A percentile compares a stretch with the other conserved stretches of the same genome.
phyloP scores from a whole-genome alignment of 2,329 filamentous ascomycete genomes.

The Fusarium austroafricanum region DNA sequence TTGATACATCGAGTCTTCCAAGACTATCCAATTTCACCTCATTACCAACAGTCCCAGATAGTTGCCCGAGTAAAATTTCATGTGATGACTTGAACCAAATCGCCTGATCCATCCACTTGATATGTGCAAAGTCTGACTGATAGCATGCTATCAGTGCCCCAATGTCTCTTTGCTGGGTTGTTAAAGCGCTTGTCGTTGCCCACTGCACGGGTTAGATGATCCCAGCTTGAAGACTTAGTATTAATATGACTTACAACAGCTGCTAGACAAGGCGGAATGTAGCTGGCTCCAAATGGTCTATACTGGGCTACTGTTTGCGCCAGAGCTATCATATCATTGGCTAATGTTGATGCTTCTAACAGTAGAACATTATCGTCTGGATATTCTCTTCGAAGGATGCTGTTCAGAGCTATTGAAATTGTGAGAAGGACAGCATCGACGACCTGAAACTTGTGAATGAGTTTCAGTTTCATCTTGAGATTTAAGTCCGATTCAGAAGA shows the following conservation, averaged over 20 bases:
- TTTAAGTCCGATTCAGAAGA: neutral
- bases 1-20: neutral
- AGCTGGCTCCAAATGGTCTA: constrained; percentile 11
- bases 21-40: neutral
- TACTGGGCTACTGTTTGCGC: neutral
- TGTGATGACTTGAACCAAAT: neutral
- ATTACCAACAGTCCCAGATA: neutral
- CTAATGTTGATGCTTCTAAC: neutral
- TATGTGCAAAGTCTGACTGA: constrained; percentile 5
- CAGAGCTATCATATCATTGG: neutral
- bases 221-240: accelerated
- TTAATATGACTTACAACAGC: neutral
- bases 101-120: constrained; percentile 16
- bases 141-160: neutral
- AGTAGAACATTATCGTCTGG: neutral
- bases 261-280: neutral
- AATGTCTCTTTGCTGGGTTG: neutral
- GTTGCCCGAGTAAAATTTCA: accelerated
- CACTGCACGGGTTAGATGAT: neutral
- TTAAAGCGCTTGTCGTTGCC: neutral
- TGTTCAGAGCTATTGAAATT: neutral
- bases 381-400: neutral
- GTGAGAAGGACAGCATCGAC: neutral
- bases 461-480: neutral
- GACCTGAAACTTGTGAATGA: neutral